phyloP scores from a whole-genome alignment of 2,329 filamentous ascomycete species.

The Fonsecaea multimorphosa region DNA sequence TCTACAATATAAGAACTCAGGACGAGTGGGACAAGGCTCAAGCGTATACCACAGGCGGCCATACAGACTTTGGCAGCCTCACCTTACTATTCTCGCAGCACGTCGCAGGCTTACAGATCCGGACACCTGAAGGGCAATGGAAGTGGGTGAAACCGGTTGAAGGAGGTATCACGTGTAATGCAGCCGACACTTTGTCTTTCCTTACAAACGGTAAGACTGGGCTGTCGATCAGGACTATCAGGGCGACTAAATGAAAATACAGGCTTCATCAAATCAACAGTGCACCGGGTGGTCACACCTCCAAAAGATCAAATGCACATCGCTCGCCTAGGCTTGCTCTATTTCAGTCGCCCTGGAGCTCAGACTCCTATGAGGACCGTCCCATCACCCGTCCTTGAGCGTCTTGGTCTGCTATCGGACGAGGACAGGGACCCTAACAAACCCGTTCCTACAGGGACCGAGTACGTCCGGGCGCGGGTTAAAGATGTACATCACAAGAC shows the following conservation, averaged over 20 bases:
- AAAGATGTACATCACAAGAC: constrained; percentile 56
- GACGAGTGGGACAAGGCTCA: constrained; percentile 56
- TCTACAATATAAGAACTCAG: constrained; percentile 57
- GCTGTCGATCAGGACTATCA: background rate
- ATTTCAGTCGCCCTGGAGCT: constrained; percentile 60
- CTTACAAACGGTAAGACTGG: constrained; percentile 43
- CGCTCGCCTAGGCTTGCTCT: constrained; percentile 61
- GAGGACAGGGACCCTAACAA: constrained; percentile 48
- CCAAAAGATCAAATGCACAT: constrained; percentile 54
- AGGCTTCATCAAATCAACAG: constrained; percentile 46
- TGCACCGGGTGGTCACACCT: constrained; percentile 59
- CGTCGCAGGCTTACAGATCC: constrained; percentile 61
- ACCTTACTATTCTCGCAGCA: constrained; percentile 62
- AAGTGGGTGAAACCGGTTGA: constrained; percentile 61
- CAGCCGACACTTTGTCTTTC: constrained; percentile 56
- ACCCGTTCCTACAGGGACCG: constrained; percentile 50
- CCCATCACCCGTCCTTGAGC: constrained; percentile 47
- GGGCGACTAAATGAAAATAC: background rate
- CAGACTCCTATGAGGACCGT: constrained; percentile 51
- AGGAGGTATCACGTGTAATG: constrained; percentile 57
- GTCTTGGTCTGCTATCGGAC: constrained; percentile 48
- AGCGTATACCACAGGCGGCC: constrained; percentile 55
- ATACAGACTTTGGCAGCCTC: constrained; percentile 64
- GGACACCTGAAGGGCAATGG: constrained; percentile 56
- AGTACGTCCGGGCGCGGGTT: constrained; percentile 56